A percentile compares a stretch with the other conserved stretches of the same genome.
Evolutionary conservation across 495 filamentous ascomycete genomes (phyloP).

Genomic region (Clavariopsis aquatica): DNA sequence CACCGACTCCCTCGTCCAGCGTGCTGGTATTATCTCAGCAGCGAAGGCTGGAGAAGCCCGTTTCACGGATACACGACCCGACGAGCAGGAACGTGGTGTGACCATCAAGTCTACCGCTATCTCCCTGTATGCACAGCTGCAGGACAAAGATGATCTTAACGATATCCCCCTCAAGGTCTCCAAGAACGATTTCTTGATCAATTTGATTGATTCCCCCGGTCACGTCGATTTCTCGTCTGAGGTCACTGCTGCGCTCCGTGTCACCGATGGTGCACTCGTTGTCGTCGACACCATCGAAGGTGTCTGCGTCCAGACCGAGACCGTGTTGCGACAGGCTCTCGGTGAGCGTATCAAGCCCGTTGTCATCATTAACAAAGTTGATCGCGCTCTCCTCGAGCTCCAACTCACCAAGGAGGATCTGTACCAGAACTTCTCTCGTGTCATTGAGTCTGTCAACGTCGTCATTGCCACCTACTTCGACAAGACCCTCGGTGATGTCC

Average conservation of each 20-base stretch:
- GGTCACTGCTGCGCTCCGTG: constrained; percentile 98
- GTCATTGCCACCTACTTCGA: constrained; percentile 99
- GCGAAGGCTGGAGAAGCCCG: constrained; percentile 94
- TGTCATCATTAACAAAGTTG: constrained; percentile 99
- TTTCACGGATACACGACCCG: constrained; percentile 94
- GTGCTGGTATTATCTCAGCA: constrained; percentile 98
- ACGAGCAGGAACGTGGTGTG: constrained; percentile 99
- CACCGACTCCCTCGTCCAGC: constrained; percentile 97
- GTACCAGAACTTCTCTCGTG: constrained; percentile 99
- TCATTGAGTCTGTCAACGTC: constrained; percentile 99
- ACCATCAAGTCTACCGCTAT: constrained; percentile 99
- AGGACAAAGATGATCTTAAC: constrained; percentile 85
- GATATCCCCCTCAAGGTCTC: constrained; percentile 87
- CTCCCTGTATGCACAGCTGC: constrained; percentile 88
- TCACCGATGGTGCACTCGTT: constrained; percentile 98
- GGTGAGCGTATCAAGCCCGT: constrained; percentile 99
- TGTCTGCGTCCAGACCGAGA: constrained; percentile 99
- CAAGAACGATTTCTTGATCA: constrained; percentile 97
- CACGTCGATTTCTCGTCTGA: constrained; percentile 99
- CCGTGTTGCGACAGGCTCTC: constrained; percentile 97
- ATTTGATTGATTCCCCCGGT: constrained; percentile 99
- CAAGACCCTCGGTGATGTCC: constrained; percentile 93
- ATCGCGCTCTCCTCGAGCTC: constrained; percentile 97
- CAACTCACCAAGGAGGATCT: constrained; percentile 98
- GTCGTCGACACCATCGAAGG: constrained; percentile 99